These are phyloP conservation scores for Lasiodiplodia gonubiensis DNA, from an alignment of 2,329 filamentous ascomycete species.

Conservation along the genomic window DNA sequence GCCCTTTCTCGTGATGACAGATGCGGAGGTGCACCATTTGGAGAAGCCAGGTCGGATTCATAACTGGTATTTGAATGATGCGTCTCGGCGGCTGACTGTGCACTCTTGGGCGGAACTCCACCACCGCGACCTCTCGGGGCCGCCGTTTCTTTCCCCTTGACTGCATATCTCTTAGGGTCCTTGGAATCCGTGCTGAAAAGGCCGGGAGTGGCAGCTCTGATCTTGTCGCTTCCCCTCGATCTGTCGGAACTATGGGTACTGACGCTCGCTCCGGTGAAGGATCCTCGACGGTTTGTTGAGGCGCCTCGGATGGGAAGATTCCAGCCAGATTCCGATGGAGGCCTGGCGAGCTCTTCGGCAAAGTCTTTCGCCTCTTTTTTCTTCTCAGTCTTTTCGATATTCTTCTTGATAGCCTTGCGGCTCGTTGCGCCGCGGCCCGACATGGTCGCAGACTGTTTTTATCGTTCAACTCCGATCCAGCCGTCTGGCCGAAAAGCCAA, in stretches of 20 bases:
- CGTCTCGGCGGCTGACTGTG: neutral
- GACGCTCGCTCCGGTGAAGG: constrained; percentile 29
- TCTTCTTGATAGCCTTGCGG: constrained; percentile 48
- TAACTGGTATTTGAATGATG: constrained; percentile 18
- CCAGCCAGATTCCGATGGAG: constrained; percentile 24
- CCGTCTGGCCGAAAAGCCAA: neutral
- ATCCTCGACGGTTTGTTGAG: constrained; percentile 5
- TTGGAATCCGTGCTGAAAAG: constrained; percentile 35
- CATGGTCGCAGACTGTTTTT: constrained; percentile 35
- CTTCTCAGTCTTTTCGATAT: constrained; percentile 49
- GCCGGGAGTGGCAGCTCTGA: constrained; percentile 10
- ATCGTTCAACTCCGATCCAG: neutral
- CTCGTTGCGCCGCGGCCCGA: constrained; percentile 48
- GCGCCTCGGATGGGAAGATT: constrained; percentile 14
- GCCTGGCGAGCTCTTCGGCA: constrained; percentile 32
- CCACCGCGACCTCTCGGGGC: constrained; percentile 47
- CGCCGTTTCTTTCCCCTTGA: constrained; percentile 46
- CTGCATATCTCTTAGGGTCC: constrained; percentile 36
- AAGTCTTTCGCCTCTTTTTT: constrained; percentile 42
- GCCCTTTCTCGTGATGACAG: constrained; percentile 34
- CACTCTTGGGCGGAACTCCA: constrained; percentile 42
- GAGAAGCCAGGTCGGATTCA: constrained; percentile 12
- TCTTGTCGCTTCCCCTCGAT: constrained; percentile 22
- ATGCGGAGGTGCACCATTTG: neutral
- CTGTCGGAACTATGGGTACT: constrained; percentile 37